Evolutionary conservation across 768 basidiomycete species (phyloP), one percentile per base, ranked within the genome.

Genomic region (Baorangia bicolor): DNA sequence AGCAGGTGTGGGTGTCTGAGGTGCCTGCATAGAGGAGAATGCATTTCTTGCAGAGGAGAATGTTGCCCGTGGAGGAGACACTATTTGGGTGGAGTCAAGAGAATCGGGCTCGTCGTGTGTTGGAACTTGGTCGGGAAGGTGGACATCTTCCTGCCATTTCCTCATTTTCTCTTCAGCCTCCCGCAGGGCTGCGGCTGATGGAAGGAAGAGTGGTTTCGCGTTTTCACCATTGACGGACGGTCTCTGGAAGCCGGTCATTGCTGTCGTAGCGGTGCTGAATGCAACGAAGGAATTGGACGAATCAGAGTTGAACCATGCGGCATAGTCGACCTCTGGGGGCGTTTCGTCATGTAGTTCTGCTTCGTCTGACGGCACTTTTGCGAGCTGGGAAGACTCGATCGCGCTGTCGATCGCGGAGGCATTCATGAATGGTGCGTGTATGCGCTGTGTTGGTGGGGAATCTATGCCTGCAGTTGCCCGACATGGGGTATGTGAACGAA

Each of bases 181-280:
- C 9, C 76, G 79, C 9, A 87, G 65, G 1, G 87, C 83, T 23
- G 72, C 71, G 31, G 72, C 74, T 6, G 86, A 87, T 2, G 86
- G 86, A 20, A 84, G 63, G 11, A 75, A 59, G n/a, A 73, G 70
- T 39, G 78, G 73, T 12, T 73, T 39, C 46, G 59, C 5, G 9
- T 7, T 28, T 13, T 20, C 21, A 2, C 48, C 48, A 8, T 25
- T 38, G 31, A 55, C 8, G 16, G 62, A 57, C 0, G 61, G 59
- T 49, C 64, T 59, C 53, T 67, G 62, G 38, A 64, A 68, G 28
- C n/a, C 47, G 3, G 60, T 39, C 16, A 58, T 49, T 11, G 61
- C 58, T 47, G 67, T 61, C 8, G 66, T 58, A 16, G 79, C 77
- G 2, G 73, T 55, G 57, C 72, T 71, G 63, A 81, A 81, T 6